Evolutionary conservation across 352 stramenopile species (phyloP), one percentile per base, ranked within the genome.

Genomic region (Phytopythium ostracodes): DNA sequence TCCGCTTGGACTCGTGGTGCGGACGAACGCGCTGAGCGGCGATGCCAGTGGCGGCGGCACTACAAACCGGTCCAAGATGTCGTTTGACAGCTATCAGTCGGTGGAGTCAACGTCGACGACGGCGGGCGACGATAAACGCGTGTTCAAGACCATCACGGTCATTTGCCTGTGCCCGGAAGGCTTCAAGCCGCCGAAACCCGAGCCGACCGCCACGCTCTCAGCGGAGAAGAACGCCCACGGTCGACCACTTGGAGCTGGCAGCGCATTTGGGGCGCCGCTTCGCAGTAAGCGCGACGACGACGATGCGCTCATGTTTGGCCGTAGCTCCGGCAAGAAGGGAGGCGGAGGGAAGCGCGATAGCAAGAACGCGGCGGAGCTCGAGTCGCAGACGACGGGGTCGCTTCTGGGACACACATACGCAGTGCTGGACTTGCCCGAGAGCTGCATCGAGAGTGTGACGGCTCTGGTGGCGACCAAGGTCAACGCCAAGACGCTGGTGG

Each of bases 141-240:
- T 89, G n/a, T 91, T 90, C 64, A 90, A 90, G 71, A 85, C 74
- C 2, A 80, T 93, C 61, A 88, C 84, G 22, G 72, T 93, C 11
- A 38, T 91, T 24, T 89, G 81, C 63, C 64, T 91, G 0, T 93
- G 84, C 18, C 71, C 78, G 1, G 76, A 90, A 18, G 68, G 84
- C 46, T 93, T 91, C 57, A 63, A 79, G 38, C 77, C 79, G 24
- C 81, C 84, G 18, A 75, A 76, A 27, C 62, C 72, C 22, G 64
- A 67, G 49, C 64, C 25, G 42, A 54, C 18, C 12, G 36, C 54
- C 9, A 1, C 38, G 24, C 5, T 22, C 3, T n/a, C n/a, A 8
- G 4, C 54, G 5, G 25, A 18, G 11, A 60, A 46, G n/a, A 43
- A 24, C 22, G 31, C 52, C 17, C 22, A 35, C n/a, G 52, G 33